Base-by-base conservation (phyloP, 2,329 filamentous ascomycete genomes). In the Massarina eburnea region DNA sequence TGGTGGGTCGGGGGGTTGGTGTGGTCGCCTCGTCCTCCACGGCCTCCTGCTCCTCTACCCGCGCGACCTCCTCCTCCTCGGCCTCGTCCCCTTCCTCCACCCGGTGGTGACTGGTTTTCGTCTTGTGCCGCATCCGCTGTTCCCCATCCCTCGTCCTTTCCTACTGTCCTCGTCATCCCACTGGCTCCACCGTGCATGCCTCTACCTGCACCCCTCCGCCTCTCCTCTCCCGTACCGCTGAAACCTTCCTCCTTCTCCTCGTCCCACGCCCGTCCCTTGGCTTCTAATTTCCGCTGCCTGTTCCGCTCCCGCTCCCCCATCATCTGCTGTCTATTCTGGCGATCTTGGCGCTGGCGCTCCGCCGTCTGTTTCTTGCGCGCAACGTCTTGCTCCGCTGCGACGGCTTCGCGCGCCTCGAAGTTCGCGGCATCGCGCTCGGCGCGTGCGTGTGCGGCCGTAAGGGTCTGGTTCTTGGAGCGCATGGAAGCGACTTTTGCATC, bases 361-460 rank as follows among this genome's bases (percentile, higher is more conserved):
- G 59, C 61, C 1, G 46, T 48, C 5, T 60, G 44, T 45, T 66
- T 68, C 49, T 78, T 71, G 45, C 65, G 61, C 53, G 72, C 67
- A 9, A 66, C 62, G 14, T 69, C 64, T 37, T 81, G 77, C 54
- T 78, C 74, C 18, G 77, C 76, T 0, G 81, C 78, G 8, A 81
- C 70, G 26, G 80, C 78, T 59, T 87, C 84, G n/a, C 83, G 76
- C 46, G 83, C 77, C 33, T 82, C 76, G 61, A 85, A 86, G 0
- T 78, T 80, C 3, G 82, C 82, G 43, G 80, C 77, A 54, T 88
- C 84, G n/a, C 82, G 82, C 70, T 86, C 81, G n/a, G 83, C 82
- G 20, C 82, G 77, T 1, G 79, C 80, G 59, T 87, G 82, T 0
- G 81, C 81, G 8, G 80, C 82, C 8, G 77, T 75, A 12, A 81